Base-by-base conservation (phyloP, 2,329 filamentous ascomycete species). In the Trichophyton schoenleinii region DNA sequence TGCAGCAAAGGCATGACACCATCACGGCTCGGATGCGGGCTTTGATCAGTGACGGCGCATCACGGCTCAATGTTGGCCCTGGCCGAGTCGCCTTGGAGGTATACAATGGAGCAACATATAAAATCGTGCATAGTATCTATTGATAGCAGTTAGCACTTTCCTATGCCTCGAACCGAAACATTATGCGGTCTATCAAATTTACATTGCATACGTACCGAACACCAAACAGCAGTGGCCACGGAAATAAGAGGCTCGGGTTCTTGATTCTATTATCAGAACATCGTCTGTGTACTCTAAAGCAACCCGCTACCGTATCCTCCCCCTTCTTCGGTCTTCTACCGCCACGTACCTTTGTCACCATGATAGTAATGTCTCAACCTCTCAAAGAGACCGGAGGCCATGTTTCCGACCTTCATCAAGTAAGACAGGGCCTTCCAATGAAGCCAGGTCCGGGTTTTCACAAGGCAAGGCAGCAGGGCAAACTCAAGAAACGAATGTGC, bases 31-130 rank as follows among this genome's bases (percentile, higher is more conserved):
- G 82, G 68, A 96, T 87, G 67, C 94, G 86, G 62, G 89, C 88
- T 67, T 86, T 87, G 75, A 99, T 97, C 58, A 95, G 90, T 9
- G 87, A 87, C 8, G 91, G 90, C 31, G 89, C 87, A 82, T 97
- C 91, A 70, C 94, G 86, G 63, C 88, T 89, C 31, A 95, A 82
- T 60, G 81, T 83, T 28, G 84, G 81, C 6, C 89, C 94, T 5
- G 91, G 91, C 59, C 91, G 84, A 3, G 92, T 95, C 20, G 84
- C 81, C 3, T 84, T 74, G 20, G 87, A 94, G 65, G 92, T 79
- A 78, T 99, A 96, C 74, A 97, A 90, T 25, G 94, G 92, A 2
- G 88, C 78, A 68, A 99, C 89, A 76, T 97, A 99, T 77, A 90
- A 76, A 67, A 91, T 73, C n/a, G 90, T 95, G 75, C 95, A 95